Percentiles rank a stretch among this genome's conserved stretches.
Conservation (phyloP, 2,329 filamentous ascomycete species). For the Akanthomyces dipterigenus region DNA sequence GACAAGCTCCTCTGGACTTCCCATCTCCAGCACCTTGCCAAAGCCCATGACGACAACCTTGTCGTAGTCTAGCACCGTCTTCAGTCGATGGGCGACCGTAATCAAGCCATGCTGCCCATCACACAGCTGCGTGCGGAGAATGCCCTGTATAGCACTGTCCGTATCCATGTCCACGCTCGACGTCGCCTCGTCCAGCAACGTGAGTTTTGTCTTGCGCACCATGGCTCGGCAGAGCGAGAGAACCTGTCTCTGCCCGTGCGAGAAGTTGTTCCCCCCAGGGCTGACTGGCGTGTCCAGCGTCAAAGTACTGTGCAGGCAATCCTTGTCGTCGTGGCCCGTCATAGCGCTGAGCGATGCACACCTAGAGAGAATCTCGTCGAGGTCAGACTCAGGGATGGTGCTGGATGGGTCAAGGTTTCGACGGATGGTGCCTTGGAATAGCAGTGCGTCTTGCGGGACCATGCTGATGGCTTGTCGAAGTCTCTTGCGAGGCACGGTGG, state of each 20-base stretch:
- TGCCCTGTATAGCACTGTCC: conserved; percentile 47
- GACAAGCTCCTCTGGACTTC: conserved; percentile 27
- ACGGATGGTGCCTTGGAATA: conserved; percentile 47
- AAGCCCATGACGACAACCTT: conserved; percentile 49
- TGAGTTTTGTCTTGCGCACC: conserved; percentile 45
- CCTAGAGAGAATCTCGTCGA: conserved; percentile 51
- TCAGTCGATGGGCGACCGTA: conserved; percentile 50
- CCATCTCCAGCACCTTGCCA: conserved; percentile 44
- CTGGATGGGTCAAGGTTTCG: conserved; percentile 59
- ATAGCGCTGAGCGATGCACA: conserved; percentile 42
- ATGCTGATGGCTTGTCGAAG: conserved; percentile 50
- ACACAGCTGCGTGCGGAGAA: conserved; percentile 30
- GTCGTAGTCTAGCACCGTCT: conserved; percentile 55
- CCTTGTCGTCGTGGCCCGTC: no score
- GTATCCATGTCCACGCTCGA: conserved; percentile 54
- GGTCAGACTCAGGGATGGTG: conserved; percentile 39
- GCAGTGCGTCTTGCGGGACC: conserved; percentile 51
- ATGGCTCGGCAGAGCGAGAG: conserved; percentile 50
- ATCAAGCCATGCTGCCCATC: conserved; percentile 42
- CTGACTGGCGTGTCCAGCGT: no score
- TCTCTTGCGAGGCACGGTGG: conserved; percentile 38
- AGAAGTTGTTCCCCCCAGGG: conserved; percentile 34
- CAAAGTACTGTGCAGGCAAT: no score
- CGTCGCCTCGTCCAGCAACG: conserved; percentile 53
- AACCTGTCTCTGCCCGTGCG: conserved; percentile 51